Evolutionary conservation across 2,329 filamentous ascomycete species (phyloP), one percentile per base, ranked within the genome.

Genomic region (Daldinia eschscholtzii): DNA sequence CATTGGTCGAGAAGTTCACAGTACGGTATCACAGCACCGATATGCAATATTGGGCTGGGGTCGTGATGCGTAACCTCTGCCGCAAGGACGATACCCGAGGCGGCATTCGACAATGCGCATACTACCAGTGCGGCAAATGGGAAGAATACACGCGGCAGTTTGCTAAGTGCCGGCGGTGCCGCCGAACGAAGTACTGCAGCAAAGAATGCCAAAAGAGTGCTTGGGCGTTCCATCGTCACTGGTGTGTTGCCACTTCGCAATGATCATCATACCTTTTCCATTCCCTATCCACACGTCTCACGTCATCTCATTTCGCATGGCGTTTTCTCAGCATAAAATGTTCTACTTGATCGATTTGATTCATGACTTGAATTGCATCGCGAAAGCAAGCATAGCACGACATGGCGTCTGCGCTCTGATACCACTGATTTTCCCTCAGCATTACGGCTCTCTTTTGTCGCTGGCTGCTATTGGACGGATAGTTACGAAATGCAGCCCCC

Each of bases 41-140:
- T 79, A 99, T 99, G 96, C 95, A 98, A 80, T 99, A 99, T 83
- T 99, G 96, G 96, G 96, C 96, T 18, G 96, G 95, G 70, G 96
- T 99, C 15, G 96, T 99, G 52, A 99, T 99, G 96, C 89, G 96
- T 72, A 99, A 99, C 79, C 88, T 99, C 57, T 99, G 96, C 85
- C 93, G 96, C 72, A 99, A 99, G 83, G 96, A 99, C 79, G 96
- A 99, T 78, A 93, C 92, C 10, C 88, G 93, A 55, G 96, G 96
- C 46, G 96, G 96, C 66, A 98, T 99, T 74, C 88, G 96, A 64
- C 96, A 99, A 79, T 99, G 96, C 80, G 96, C 96, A 61, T 98
- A 98, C 83, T 99, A 97, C 83, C 91, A 97, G 81, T 99, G 96
- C 80, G 95, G 95, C 68, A 98, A 97, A 79, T 99, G 96, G 96